phyloP scores from a whole-genome alignment of 768 basidiomycete genomes.

The Mycena venus region DNA sequence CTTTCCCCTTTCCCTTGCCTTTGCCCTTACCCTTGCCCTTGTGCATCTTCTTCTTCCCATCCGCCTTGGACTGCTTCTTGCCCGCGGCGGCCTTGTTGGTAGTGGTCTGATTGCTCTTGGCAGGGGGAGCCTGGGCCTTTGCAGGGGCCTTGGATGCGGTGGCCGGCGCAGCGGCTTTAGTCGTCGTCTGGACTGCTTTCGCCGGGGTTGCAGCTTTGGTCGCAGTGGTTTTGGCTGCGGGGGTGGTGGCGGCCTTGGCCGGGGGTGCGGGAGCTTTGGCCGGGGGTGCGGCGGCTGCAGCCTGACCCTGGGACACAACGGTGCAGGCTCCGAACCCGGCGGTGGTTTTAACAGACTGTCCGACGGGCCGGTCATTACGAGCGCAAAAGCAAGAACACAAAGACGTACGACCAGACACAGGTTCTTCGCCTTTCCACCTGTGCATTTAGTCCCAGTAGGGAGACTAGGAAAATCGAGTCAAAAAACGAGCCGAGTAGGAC shows the following conservation, averaged over 20 bases:
- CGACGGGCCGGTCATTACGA: background rate
- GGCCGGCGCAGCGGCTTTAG: background rate
- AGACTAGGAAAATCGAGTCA: conserved; percentile 34
- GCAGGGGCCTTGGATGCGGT: conserved; percentile 19
- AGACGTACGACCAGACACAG: conserved; percentile 61
- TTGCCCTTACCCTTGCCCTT: background rate
- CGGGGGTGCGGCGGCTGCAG: conserved; percentile 21
- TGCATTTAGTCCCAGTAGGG: conserved; percentile 64
- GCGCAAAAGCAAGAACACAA: background rate
- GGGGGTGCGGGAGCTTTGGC: conserved; percentile 2
- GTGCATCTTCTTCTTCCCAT: background rate
- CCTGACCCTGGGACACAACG: conserved; percentile 52
- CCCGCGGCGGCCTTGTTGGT: background rate
- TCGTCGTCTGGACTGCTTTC: too few relatives aligned
- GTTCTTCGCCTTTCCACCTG: conserved; percentile 59
- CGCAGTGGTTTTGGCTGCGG: conserved; percentile 19
- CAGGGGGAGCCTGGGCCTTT: background rate
- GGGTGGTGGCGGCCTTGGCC: conserved; percentile 22
- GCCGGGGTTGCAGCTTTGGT: too few relatives aligned
- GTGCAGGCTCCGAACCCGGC: conserved; percentile 67
- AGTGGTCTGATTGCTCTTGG: background rate
- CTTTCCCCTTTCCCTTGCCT: background rate
- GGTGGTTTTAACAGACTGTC: conserved; percentile 20
- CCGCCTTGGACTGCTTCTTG: background rate
- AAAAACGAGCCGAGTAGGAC: too few relatives aligned